phyloP scores from a whole-genome alignment of 208 protist species.

The Trypanosoma caninum region DNA sequence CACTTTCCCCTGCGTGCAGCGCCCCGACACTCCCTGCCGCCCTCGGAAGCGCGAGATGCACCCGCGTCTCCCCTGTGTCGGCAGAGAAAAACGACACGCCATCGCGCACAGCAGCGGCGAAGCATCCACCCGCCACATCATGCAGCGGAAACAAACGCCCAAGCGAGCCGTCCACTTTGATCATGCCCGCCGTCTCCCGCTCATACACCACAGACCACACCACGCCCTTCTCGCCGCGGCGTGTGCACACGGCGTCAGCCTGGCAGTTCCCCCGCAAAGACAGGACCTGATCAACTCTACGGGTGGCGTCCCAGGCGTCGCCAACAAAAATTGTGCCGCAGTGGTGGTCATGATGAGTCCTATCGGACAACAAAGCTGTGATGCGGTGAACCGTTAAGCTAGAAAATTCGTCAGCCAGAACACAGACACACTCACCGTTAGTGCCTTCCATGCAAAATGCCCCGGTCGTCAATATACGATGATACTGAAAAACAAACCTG shows the following conservation, averaged over 20 bases:
- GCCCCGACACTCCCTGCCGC: background rate
- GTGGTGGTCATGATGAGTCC: background rate
- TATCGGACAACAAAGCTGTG: background rate
- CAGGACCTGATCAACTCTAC: conserved; percentile 1
- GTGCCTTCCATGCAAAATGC: background rate
- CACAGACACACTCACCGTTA: background rate
- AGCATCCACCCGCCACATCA: background rate
- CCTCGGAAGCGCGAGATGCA: conserved; percentile 6
- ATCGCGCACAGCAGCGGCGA: background rate
- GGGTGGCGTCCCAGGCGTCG: conserved; percentile 1
- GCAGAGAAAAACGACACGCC: conserved; percentile 8
- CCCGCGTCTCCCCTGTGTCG: background rate
- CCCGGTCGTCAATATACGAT: conserved; percentile 17
- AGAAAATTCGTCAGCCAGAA: conserved; percentile 8
- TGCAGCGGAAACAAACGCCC: background rate
- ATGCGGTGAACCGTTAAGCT: conserved; percentile 20
- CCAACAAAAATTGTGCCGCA: conserved; percentile 24
- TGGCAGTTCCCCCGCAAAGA: conserved; percentile 6
- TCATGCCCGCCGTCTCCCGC: conserved; percentile 1
- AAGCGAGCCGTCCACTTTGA: conserved; percentile 2
- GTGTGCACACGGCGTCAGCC: conserved; percentile 15
- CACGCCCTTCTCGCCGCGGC: conserved; percentile 1
- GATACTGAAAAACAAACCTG: conserved; percentile 22
- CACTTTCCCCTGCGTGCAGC: background rate
- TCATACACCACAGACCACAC: conserved; percentile 19